Conservation (phyloP, 2,329 filamentous ascomycete genomes). For the Magnaporthiopsis rhizophila region DNA sequence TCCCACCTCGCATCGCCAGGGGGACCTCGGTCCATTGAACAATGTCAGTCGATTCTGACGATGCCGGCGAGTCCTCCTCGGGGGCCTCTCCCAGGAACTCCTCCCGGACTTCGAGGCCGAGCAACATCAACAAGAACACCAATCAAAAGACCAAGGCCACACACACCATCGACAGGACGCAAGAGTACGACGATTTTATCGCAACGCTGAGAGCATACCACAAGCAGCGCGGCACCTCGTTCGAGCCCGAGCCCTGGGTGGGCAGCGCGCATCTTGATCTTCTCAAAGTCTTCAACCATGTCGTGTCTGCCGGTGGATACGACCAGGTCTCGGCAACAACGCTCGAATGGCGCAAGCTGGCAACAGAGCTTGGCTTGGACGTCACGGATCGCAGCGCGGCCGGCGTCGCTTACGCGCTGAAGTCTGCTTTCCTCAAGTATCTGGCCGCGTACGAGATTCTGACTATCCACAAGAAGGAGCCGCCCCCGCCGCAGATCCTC, state of each 20-base stretch:
- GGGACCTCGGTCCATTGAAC: neutral
- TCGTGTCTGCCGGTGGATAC: conserved; percentile 73
- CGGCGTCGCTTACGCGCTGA: conserved; percentile 78
- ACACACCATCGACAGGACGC: conserved; percentile 47
- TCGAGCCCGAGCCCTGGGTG: conserved; percentile 76
- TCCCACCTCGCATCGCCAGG: neutral
- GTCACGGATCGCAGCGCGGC: conserved; percentile 61
- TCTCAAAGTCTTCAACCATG: conserved; percentile 68
- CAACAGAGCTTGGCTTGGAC: conserved; percentile 61
- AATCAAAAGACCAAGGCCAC: conserved; percentile 4
- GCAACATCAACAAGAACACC: conserved; percentile 5
- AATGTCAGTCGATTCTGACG: conserved; percentile 6
- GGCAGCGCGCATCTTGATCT: conserved; percentile 62
- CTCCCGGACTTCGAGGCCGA: conserved; percentile 3
- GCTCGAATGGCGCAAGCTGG: conserved; percentile 76
- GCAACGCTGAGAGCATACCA: conserved; percentile 65
- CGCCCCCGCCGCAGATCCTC: conserved; percentile 79
- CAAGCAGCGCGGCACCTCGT: conserved; percentile 66
- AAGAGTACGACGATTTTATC: conserved; percentile 75
- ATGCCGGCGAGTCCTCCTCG: conserved; percentile 4
- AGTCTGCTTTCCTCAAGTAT: conserved; percentile 85
- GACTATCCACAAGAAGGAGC: conserved; percentile 68
- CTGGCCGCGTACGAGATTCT: conserved; percentile 81
- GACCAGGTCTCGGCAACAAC: conserved; percentile 78
- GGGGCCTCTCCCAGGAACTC: conserved; percentile 5